Evolutionary conservation across 441 rosid genomes (phyloP).

Genomic region (Bocquillonia castaneifolia): DNA sequence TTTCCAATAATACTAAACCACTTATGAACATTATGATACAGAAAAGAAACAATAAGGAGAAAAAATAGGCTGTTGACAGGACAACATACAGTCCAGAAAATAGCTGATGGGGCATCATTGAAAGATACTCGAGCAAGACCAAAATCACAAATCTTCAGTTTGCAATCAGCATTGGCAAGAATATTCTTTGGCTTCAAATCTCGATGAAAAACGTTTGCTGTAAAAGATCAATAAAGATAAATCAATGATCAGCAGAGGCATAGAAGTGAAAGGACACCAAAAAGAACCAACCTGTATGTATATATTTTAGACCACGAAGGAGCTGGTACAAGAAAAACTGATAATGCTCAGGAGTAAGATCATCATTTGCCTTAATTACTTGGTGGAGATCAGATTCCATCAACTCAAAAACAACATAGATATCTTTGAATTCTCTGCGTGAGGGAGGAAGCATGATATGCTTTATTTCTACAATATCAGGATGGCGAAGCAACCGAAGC

Average conservation of each 20-base stretch:
- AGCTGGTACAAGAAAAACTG: conserved; percentile 97
- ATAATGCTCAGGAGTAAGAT: conserved; percentile 91
- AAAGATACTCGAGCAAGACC: conserved; percentile 96
- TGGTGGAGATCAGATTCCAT: conserved; percentile 99
- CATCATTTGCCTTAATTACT: conserved; percentile 90
- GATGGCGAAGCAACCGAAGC: conserved; percentile 83
- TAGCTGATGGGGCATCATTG: conserved; percentile 94
- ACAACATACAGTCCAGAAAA: conserved; percentile 90
- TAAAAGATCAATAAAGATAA: conserved; percentile 23
- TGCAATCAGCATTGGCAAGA: conserved; percentile 98
- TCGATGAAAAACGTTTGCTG: conserved; percentile 96
- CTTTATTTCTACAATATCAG: conserved; percentile 84
- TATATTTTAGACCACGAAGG: conserved; percentile 89
- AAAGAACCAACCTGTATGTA: conserved; percentile 64
- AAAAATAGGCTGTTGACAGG: conserved; percentile 11
- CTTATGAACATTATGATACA: not conserved
- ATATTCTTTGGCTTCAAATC: conserved; percentile 96
- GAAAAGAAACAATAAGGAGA: not conserved
- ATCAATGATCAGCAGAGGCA: conserved; percentile 19
- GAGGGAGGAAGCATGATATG: conserved; percentile 98
- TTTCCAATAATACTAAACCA: not conserved
- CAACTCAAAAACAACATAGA: conserved; percentile 87
- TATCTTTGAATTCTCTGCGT: conserved; percentile 79
- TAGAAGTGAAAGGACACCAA: conserved; percentile 13
- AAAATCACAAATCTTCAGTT: conserved; percentile 95